Base-by-base conservation (phyloP, 2,329 filamentous ascomycete genomes). In the Massarina eburnea region DNA sequence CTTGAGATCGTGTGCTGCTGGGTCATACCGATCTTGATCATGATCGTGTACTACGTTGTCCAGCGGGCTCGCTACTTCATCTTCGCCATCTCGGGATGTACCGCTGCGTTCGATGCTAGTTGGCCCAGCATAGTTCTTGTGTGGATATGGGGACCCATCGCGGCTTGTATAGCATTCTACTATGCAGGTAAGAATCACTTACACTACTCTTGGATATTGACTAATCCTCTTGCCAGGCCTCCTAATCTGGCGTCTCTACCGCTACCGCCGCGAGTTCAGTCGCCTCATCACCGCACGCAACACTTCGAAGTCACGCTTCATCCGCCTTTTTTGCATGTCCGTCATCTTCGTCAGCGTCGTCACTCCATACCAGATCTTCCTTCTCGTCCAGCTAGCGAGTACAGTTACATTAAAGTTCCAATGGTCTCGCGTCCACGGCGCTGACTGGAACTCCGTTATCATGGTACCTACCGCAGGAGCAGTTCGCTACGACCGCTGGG, bases 321-420 rank as follows among this genome's bases (percentile, higher is more conserved):
- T 84, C 42, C 79, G 84, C 30, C 77, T 83, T 35, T 82, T 83
- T 53, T 58, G 80, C 36, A 76, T 88, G 61, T 75, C 83, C 24
- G 41, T 80, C 7, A 58, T 75, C 19, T 64, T 80, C 46, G 65
- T 80, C 22, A 12, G 78, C 30, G 57, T 77, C 30, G 78, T 80
- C 50, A 64, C 84, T 1, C 83, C 83, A 0, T 58, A 80, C 14
- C 73, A 78, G 34, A 54, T 66, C 45, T 84, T 75, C 55, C 70
- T 80, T 41, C 68, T 85, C 30, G 56, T 53, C 20, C n/a, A 29
- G 2, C 41, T 58, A 21, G 46, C 46, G n/a, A 21, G 35, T 8
- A 2, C 66, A 64, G 15, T 71, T 63, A 26, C n/a, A 3, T 44
- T 73, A 27, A 37, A 70, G 0, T 84, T 79, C 59, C 75, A 73